phyloP scores from a whole-genome alignment of 1,284 basidiomycete species.

The Singerocomus inundabilis region DNA sequence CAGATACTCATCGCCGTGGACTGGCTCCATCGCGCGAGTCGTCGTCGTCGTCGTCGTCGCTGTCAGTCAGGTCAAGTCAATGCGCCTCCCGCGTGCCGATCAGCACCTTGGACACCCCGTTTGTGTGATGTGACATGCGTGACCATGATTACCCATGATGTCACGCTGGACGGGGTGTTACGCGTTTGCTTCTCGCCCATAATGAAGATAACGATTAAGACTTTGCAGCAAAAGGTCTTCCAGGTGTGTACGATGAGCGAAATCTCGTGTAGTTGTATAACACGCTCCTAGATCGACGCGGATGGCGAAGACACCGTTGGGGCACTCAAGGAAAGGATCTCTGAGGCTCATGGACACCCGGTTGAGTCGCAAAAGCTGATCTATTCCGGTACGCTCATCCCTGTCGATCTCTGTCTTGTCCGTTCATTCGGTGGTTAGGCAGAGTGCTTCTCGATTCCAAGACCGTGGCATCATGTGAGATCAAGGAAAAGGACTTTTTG shows the following conservation, averaged over 20 bases:
- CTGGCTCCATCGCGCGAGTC: slow-evolving; percentile 50
- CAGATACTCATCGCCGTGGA: slow-evolving; percentile 73
- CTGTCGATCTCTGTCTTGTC: slow-evolving; percentile 6
- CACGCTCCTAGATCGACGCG: slow-evolving; percentile 66
- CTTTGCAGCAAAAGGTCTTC: slow-evolving; percentile 87
- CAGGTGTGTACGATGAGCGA: slow-evolving; percentile 43
- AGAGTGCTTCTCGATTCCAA: slow-evolving; percentile 92
- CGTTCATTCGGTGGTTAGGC: slow-evolving; percentile 47
- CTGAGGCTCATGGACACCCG: slow-evolving; percentile 72
- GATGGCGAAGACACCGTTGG: slow-evolving; percentile 76
- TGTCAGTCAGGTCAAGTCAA: slow-evolving; percentile 10
- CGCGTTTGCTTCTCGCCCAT: slow-evolving; percentile 33
- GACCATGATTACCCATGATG: slow-evolving; percentile 21
- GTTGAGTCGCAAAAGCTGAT: slow-evolving; percentile 89
- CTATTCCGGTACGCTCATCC: slow-evolving; percentile 70
- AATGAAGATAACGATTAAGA: slow-evolving; percentile 95
- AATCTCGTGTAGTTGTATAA: background rate
- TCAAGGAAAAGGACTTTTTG: slow-evolving; percentile 99
- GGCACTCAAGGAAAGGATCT: slow-evolving; percentile 85
- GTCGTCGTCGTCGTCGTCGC: slow-evolving; percentile 16
- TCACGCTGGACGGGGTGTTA: slow-evolving; percentile 16
- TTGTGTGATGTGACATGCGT: slow-evolving; percentile 25
- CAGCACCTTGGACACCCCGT: slow-evolving; percentile 25
- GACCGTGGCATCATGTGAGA: slow-evolving; percentile 83
- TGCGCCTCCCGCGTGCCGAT: slow-evolving; percentile 12